phyloP scores from a whole-genome alignment of 345 rosid genomes.

The Linum tenue region DNA sequence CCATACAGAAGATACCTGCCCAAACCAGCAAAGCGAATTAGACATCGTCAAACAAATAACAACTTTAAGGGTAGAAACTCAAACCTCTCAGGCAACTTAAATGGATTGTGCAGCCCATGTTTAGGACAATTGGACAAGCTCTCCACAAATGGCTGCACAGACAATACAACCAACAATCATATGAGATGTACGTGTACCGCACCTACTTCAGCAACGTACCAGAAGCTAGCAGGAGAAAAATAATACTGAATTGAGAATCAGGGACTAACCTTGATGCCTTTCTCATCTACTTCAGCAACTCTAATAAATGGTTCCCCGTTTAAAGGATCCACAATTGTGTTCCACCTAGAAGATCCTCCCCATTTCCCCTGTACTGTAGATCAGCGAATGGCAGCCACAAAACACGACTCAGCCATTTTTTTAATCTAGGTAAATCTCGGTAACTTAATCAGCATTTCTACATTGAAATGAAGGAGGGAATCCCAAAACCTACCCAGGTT shows the following conservation, averaged over 20 bases:
- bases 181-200: background rate
- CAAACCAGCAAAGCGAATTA: background rate
- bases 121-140: constrained; percentile 90
- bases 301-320: constrained; percentile 91
- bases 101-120: constrained; percentile 96
- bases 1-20: constrained; percentile 85
- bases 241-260: too few relatives aligned
- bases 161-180: constrained; percentile 19
- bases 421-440: background rate
- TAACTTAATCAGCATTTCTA: too few relatives aligned
- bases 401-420: background rate
- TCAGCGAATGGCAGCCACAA: background rate
- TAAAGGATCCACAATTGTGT: constrained; percentile 70
- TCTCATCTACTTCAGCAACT: constrained; percentile 71
- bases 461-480: background rate
- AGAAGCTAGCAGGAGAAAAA: too few relatives aligned
- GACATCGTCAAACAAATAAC: background rate
- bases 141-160: constrained; percentile 79
- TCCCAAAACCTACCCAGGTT: constrained; percentile 54
- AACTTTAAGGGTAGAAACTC: constrained; percentile 2
- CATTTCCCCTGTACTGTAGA: constrained; percentile 83
- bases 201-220: too few relatives aligned
- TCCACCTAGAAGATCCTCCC: constrained; percentile 57
- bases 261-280: constrained; percentile 49
- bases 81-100: constrained; percentile 92